Evolutionary conservation across 306 rosid genomes (phyloP).

Genomic region (Lupinus albus): DNA sequence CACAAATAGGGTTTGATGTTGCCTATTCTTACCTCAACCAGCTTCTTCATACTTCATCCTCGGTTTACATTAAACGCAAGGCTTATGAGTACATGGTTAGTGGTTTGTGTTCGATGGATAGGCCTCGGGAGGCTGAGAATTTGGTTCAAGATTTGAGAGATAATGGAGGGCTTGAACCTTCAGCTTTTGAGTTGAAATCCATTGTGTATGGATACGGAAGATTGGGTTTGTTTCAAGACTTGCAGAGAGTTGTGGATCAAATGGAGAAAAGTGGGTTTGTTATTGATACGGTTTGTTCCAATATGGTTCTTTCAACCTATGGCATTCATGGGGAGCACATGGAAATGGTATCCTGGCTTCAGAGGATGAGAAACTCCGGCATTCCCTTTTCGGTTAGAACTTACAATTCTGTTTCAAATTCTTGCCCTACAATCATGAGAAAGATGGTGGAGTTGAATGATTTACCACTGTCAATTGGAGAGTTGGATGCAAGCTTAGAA

Average conservation of each 20-base stretch:
- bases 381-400: conserved; percentile 73
- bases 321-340: conserved; percentile 65
- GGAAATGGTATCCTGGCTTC: conserved; percentile 69
- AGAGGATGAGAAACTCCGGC: conserved; percentile 49
- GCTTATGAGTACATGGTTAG: conserved; percentile 67
- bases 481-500: conserved; percentile 45
- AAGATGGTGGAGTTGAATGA: conserved; percentile 47
- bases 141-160: conserved; percentile 56
- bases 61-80: conserved; percentile 58
- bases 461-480: conserved; percentile 54
- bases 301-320: conserved; percentile 75
- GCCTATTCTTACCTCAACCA: conserved; percentile 48
- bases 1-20: conserved; percentile 55
- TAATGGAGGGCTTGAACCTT: conserved; percentile 56
- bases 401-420: conserved; percentile 66
- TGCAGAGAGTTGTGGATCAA: conserved; percentile 57
- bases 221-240: conserved; percentile 63
- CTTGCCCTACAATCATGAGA: conserved; percentile 53
- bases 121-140: conserved; percentile 64
- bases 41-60: conserved; percentile 53
- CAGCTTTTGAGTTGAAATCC: conserved; percentile 64
- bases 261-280: conserved; percentile 62
- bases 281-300: conserved; percentile 63
- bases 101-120: conserved; percentile 67
- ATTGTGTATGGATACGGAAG: conserved; percentile 67